A percentile compares a stretch with the other conserved stretches of the same genome.
Evolutionary conservation across 352 stramenopile genomes (phyloP).

Genomic region (Phytophthora parvispora): DNA sequence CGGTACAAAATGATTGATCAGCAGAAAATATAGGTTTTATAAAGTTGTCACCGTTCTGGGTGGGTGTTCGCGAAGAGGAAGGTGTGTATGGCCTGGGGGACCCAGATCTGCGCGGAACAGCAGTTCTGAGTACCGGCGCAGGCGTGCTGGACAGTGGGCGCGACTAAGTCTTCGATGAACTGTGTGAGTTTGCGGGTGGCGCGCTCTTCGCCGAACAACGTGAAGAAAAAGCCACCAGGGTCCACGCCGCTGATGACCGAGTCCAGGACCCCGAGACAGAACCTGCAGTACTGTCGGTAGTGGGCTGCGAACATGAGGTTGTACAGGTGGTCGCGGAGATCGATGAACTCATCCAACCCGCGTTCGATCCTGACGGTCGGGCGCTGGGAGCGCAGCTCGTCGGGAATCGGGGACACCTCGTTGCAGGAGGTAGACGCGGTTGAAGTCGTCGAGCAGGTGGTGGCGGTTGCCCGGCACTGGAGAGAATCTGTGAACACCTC

Average conservation of each 20-base stretch:
- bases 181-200: slow-evolving; percentile 11
- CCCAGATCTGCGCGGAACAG: slow-evolving; percentile 18
- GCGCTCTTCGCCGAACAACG: neutral
- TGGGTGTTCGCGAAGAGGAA: slow-evolving; percentile 13
- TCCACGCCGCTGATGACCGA: slow-evolving; percentile 11
- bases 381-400: neutral
- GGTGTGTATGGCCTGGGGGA: slow-evolving; percentile 6
- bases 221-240: slow-evolving; percentile 11
- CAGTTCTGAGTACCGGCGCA: neutral
- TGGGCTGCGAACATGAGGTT: slow-evolving; percentile 18
- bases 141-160: neutral
- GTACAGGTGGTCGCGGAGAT: slow-evolving; percentile 28
- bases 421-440: neutral
- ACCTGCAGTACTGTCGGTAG: slow-evolving; percentile 11
- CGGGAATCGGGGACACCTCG: neutral
- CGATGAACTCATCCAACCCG: slow-evolving; percentile 15
- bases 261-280: slow-evolving; percentile 14
- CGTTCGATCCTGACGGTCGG: slow-evolving; percentile 5
- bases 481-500: slow-evolving; percentile 12
- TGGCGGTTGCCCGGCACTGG: neutral
- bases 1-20: too few relatives aligned
- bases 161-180: slow-evolving; percentile 12
- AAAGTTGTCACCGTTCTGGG: neutral
- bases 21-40: too few relatives aligned
- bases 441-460: slow-evolving; percentile 13